Evolutionary conservation across 1,139 yeast species (phyloP), one percentile per base, ranked within the genome.

Genomic region (Pichia sp.): DNA sequence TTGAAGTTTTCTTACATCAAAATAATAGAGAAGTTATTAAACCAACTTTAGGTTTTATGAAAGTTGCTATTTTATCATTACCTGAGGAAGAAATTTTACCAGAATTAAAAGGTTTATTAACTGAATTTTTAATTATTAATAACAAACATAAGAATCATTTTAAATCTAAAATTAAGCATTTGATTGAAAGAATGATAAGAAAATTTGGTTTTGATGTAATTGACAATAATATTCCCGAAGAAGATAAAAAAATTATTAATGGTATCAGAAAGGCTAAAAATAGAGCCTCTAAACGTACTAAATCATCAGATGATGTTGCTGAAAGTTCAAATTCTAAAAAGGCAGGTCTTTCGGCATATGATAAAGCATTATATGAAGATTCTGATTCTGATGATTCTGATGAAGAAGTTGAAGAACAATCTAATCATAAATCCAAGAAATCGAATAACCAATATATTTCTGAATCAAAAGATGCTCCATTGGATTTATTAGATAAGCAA

Each of bases 91-190:
- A 81, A 53, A 80, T 91, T 40, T 75, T 74, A 55, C 73, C 79
- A 9, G 79, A 82, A 52, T 73, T 93, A 55, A 69, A 72, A 35
- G 80, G 74, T 20, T 66, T 91, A 42, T 69, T 91, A 43, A 69
- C 74, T 30, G 81, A 85, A 54, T 71, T 91, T 54, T 71, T 91
- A 75, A 79, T 79, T 51, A 89, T 97, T 94, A 86, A 96, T 32
- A 94, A 87, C 61, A 97, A 88, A 61, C 96, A 89, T 64, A 86
- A 86, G 56, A 94, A 94, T 31, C 96, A 88, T 58, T 89, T 93
- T 72, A 87, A 86, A 61, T 76, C 88, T 23, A 89, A 86, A 63
- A 93, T 91, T 33, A 87, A 87, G 66, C 96, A 91, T 57, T 83
- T 91, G 47, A 70, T 91, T 49, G 98, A 91, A 69, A 77, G 98